Evolutionary conservation across 1,284 basidiomycete species (phyloP), one percentile per base, ranked within the genome.

Genomic region (Pyrrhoderma lamaoense): DNA sequence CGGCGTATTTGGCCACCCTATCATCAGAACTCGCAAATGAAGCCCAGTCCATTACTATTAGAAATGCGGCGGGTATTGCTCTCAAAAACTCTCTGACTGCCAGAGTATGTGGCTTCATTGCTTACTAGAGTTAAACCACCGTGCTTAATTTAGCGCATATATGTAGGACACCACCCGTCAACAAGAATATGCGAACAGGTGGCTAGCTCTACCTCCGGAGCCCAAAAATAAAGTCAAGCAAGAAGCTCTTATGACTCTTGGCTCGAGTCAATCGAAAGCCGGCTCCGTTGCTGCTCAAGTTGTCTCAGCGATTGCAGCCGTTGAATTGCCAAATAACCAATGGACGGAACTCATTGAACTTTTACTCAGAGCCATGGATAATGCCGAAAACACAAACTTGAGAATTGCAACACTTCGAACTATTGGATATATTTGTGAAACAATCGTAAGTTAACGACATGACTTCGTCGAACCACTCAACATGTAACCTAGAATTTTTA

Each of bases 381-480:
- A 86, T 62, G 74, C 79, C 52, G 71, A 76, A 49, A 94, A 93
- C 68, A 72, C 80, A 13, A 85, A 85, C 59, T 72, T 98, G 61
- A 82, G 85, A 62, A 88, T 97, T 59, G 82, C 93, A 14, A 93
- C 95, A 14, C 75, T 99, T 25, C 93, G 96, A 70, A 82, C 94
- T 22, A 93, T 99, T 69, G 95, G 95, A 51, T 98, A 88, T 71
- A 93, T 97, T 64, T 99, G 95, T 72, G 96, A 99, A 72, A 76
- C 83, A 45, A 91, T 98, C 70, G 93, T 95, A 62, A 64, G 93
- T 82, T 31, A 5, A 5, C 11, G 11, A 31, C 27, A 31, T 31
- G 5, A 31, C 5, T 31, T 31, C n/a, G 27, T 31, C 11, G 11
- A 31, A 31, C 11, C 27, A 31, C 27, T 31, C n/a, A n/a, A n/a